These are phyloP conservation scores for Zymoseptoria tritici DNA, from an alignment of 2,329 filamentous ascomycete species.

Conservation along the genomic window DNA sequence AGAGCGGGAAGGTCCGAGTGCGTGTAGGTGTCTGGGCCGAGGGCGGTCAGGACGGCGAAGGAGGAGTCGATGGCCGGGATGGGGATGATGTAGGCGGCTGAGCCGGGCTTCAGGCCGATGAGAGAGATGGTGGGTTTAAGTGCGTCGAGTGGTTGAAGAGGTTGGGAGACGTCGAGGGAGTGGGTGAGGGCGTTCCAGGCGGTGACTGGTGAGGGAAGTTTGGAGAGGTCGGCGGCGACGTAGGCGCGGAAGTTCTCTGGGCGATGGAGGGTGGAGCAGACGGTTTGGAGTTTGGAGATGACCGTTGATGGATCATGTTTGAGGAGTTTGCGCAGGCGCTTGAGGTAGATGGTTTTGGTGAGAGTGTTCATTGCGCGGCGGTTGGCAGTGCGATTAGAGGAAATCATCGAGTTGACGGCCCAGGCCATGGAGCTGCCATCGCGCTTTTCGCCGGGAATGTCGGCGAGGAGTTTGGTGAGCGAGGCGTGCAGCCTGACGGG, in stretches of 20 bases:
- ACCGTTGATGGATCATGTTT: slow-evolving; percentile 59
- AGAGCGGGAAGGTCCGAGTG: slow-evolving; percentile 75
- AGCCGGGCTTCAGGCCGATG: slow-evolving; percentile 67
- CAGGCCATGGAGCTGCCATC: slow-evolving; percentile 63
- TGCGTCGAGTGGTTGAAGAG: slow-evolving; percentile 63
- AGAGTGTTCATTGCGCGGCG: slow-evolving; percentile 72
- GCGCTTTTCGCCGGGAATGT: slow-evolving; percentile 87
- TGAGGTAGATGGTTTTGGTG: slow-evolving; percentile 80
- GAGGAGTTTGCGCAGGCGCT: slow-evolving; percentile 73
- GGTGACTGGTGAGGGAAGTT: slow-evolving; percentile 65
- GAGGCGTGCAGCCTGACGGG: slow-evolving; percentile 54
- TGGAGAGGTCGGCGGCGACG: slow-evolving; percentile 72
- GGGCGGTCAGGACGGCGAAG: slow-evolving; percentile 68
- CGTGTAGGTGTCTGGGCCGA: slow-evolving; percentile 65
- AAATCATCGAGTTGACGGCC: slow-evolving; percentile 65
- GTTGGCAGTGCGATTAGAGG: slow-evolving; percentile 69
- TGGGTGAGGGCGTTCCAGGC: slow-evolving; percentile 62
- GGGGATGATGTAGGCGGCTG: slow-evolving; percentile 70
- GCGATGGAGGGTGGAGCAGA: slow-evolving; percentile 69
- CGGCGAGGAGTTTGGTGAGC: slow-evolving; percentile 75
- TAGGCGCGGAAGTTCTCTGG: slow-evolving; percentile 80
- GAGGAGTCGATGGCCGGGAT: slow-evolving; percentile 92
- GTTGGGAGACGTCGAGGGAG: slow-evolving; percentile 44
- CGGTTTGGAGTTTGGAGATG: slow-evolving; percentile 66
- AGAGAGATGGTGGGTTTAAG: slow-evolving; percentile 64